Evolutionary conservation across 2,329 filamentous ascomycete species (phyloP), one percentile per base, ranked within the genome.

Genomic region (Cladophialophora yegresii): DNA sequence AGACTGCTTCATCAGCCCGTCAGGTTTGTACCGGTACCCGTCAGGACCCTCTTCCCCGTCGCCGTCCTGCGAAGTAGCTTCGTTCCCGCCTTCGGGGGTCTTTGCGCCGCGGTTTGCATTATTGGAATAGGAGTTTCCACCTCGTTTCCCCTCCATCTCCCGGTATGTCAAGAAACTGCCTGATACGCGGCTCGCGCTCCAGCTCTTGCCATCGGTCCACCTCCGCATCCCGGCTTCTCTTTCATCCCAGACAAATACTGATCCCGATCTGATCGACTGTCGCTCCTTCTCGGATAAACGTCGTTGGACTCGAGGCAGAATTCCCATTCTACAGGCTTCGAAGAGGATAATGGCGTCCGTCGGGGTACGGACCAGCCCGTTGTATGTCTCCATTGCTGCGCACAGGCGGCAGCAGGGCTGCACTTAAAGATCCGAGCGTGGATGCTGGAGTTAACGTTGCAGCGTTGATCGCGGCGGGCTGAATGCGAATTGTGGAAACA

Each of bases 221-320:
- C 95, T 84, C 73, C 95, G 86, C 95, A 99, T 99, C 70, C 95
- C 95, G 10, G 95, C 95, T 81, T 99, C 95, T 72, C 93, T 84
- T 82, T 99, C 95, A 77, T 99, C 95, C 95, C 95, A 99, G n/a
- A 99, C 95, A 73, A 98, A 99, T 3, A 99, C 93, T 0, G 95
- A 99, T 50, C 95, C 95, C 0, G 93, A 96, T 74, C 92, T 89
- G 76, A 99, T 99, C 3, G 92, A 92, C 75, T 97, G 93, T 67
- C 95, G 87, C 80, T 99, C 95, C 80, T 98, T 98, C 78, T 99
- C 95, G 2, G 95, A 98, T 65, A 97, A 80, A 72, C 95, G 85
- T 71, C 95, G 86, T 80, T 98, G 95, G 5, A 99, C 95, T 70
- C 95, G 87, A 32, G 95, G 95, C 54, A 98, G 81, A 55, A 96